Percentiles rank a stretch among this genome's conserved stretches.
Conservation (phyloP, 2,329 filamentous ascomycete species). For the Chrysoporthe austroafricana region DNA sequence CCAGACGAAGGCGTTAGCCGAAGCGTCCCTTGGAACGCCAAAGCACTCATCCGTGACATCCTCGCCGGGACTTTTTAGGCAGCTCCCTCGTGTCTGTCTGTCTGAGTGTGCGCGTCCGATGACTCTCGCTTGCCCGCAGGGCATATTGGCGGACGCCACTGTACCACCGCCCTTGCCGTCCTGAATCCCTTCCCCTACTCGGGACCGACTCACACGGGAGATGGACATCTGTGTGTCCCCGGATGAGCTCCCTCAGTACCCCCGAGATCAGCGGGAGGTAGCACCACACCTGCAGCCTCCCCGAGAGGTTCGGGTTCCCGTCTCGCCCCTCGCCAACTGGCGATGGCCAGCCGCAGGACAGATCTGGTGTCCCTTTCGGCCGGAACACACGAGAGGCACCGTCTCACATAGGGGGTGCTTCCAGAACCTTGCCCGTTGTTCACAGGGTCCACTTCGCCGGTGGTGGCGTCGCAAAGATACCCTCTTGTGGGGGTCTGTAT, state of each 20-base stretch:
- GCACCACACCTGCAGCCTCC: slow-evolving; percentile 12
- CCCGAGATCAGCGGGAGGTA: slow-evolving; percentile 10
- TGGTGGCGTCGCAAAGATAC: neutral
- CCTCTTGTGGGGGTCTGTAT: neutral
- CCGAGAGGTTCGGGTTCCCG: slow-evolving; percentile 3
- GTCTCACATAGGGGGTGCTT: neutral
- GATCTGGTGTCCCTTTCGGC: slow-evolving; percentile 7
- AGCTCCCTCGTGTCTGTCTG: neutral
- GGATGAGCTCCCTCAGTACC: neutral
- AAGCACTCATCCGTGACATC: neutral
- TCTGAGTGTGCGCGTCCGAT: neutral
- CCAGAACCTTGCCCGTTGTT: slow-evolving; percentile 9
- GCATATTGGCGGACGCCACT: slow-evolving; percentile 17
- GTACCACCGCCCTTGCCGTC: neutral
- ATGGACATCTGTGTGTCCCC: neutral
- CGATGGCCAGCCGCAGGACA: slow-evolving; percentile 8
- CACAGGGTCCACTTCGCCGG: neutral
- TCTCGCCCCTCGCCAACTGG: neutral
- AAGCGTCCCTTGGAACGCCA: neutral
- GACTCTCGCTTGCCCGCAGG: slow-evolving; percentile 13
- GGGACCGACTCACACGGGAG: slow-evolving; percentile 11
- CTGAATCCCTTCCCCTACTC: neutral
- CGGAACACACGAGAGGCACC: slow-evolving; percentile 3
- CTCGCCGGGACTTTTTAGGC: neutral
- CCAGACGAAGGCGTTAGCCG: neutral